A percentile compares a stretch with the other conserved stretches of the same genome.
Evolutionary conservation across 129 eudicot species (phyloP).

Genomic region (Lactuca saligna): DNA sequence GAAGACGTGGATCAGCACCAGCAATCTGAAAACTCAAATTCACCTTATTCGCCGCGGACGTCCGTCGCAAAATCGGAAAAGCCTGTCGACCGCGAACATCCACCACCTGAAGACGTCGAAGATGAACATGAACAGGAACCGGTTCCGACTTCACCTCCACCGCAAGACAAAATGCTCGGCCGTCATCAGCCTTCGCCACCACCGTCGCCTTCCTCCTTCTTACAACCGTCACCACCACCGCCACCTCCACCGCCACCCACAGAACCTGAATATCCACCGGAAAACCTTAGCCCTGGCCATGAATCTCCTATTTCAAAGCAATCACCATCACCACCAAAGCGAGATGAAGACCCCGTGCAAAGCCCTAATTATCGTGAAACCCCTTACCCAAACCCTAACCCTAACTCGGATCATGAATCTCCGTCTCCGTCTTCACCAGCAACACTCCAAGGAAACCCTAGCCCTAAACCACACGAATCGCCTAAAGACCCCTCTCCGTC

Average conservation of each 20-base stretch:
- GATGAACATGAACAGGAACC: conserved; percentile 9
- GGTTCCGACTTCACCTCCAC: conserved; percentile 30
- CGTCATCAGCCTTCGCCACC: conserved; percentile 13
- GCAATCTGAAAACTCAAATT: conserved; percentile 19
- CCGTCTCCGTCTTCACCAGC: conserved; percentile 27
- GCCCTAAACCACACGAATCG: conserved; percentile 13
- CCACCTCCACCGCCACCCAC: conserved; percentile 13
- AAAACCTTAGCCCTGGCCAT: not conserved
- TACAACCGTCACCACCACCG: conserved; percentile 34
- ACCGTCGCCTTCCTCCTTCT: conserved; percentile 29
- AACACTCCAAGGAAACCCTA: conserved; percentile 16
- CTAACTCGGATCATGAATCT: conserved; percentile 17
- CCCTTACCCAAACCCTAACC: conserved; percentile 23
- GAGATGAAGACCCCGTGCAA: not conserved
- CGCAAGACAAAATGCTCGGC: not conserved
- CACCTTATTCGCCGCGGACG: conserved; percentile 15
- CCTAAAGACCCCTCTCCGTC: conserved; percentile 21
- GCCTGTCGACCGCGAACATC: conserved; percentile 8
- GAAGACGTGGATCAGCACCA: conserved; percentile 20
- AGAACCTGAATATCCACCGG: conserved; percentile 4
- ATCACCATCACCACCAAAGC: conserved; percentile 11
- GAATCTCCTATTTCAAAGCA: conserved; percentile 24
- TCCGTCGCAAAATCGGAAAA: conserved; percentile 14
- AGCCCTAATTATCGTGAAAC: conserved; percentile 20
- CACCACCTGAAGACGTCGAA: conserved; percentile 16